A percentile compares a stretch with the other conserved stretches of the same genome.
Evolutionary conservation across 768 basidiomycete genomes (phyloP).

Genomic region (Collybia sordida): DNA sequence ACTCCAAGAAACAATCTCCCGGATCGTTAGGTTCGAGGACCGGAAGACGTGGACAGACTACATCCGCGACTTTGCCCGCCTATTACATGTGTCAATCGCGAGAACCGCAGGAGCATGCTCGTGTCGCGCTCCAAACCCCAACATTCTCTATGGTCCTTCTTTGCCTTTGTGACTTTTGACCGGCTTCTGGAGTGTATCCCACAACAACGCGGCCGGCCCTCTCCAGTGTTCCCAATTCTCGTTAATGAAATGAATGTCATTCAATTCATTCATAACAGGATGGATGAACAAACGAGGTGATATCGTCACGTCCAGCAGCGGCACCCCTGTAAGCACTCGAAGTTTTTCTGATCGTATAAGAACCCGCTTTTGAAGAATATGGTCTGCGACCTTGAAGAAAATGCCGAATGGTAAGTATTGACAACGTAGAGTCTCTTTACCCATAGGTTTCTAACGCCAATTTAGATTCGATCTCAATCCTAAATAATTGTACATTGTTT

Average conservation of each 20-base stretch:
- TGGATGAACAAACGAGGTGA: conserved; percentile 17
- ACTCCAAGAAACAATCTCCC: too few species aligned
- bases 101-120: not conserved
- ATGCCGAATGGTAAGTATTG: not conserved
- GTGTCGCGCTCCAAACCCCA: not conserved
- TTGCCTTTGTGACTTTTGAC: conserved; percentile 1
- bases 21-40: too few species aligned
- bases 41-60: not conserved
- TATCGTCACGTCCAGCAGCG: conserved; percentile 7
- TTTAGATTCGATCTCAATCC: conserved; percentile 28
- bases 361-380: conserved; percentile 1
- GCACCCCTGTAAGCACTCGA: not conserved
- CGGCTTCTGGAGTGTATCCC: not conserved
- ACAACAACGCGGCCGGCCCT: conserved; percentile 8
- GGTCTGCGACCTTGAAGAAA: not conserved
- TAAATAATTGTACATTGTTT: conserved; percentile 35
- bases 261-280: conserved; percentile 11
- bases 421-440: too few species aligned
- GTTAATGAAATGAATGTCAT: conserved; percentile 14
- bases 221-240: conserved; percentile 1
- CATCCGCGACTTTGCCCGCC: not conserved
- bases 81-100: not conserved
- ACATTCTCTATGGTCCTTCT: not conserved
- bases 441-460: too few species aligned
- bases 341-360: conserved; percentile 13